These are phyloP conservation scores for Wickerhamomyces sp. DNA, from an alignment of 1,139 yeast species.

Conservation along the genomic window DNA sequence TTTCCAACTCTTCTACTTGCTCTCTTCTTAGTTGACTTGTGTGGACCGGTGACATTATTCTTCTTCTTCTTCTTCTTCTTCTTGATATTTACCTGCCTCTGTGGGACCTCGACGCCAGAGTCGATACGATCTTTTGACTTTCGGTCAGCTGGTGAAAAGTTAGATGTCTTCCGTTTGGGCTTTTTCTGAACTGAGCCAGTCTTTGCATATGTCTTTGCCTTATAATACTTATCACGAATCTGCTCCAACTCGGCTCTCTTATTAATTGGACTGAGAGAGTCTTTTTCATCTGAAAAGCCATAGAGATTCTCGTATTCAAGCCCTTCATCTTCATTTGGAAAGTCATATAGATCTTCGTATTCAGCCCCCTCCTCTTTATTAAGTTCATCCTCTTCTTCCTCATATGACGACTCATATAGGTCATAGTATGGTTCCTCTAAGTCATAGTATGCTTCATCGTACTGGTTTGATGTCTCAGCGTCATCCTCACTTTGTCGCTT, in stretches of 20 bases:
- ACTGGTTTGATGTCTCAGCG: too few species aligned
- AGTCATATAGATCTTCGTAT: too few species aligned
- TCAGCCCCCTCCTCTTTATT: too few species aligned
- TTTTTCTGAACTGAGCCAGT: constrained; percentile 1
- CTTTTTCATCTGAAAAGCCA: not conserved
- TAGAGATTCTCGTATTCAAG: not conserved
- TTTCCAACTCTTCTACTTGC: not conserved
- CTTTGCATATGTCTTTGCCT: constrained; percentile 4
- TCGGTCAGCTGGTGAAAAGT: constrained; percentile 5
- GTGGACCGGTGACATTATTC: not conserved
- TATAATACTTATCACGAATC: constrained; percentile 1
- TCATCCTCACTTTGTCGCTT: too few species aligned
- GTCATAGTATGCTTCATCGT: too few species aligned
- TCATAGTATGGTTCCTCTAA: too few species aligned
- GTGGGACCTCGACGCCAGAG: not conserved
- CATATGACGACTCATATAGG: too few species aligned
- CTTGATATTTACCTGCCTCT: constrained; percentile 1
- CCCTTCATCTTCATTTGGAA: not conserved
- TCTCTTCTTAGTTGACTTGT: not conserved
- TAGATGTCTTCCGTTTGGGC: constrained; percentile 2
- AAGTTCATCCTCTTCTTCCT: too few species aligned
- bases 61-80: constrained; percentile 2
- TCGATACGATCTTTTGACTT: not conserved
- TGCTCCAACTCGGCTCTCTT: not conserved
- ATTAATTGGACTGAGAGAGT: too few species aligned